Evolutionary conservation across 1,284 basidiomycete species (phyloP).

Genomic region (Phellopilus nigrolimitatus): DNA sequence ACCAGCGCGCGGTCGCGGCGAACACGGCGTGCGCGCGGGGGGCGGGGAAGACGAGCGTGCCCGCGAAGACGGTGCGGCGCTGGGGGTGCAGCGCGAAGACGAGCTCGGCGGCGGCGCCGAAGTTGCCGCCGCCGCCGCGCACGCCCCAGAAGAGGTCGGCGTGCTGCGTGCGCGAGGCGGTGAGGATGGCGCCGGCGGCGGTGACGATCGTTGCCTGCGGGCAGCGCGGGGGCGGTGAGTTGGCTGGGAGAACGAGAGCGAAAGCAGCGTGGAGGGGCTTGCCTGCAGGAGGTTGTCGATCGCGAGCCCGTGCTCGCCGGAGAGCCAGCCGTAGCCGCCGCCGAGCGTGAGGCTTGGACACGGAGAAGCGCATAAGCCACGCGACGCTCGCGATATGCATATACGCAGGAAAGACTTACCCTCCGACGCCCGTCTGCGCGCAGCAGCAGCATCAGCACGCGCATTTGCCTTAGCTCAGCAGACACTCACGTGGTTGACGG

Average conservation of each 20-base stretch:
- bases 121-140: constrained; percentile 42
- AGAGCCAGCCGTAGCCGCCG: constrained; percentile 37
- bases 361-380: constrained; percentile 24
- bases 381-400: background rate
- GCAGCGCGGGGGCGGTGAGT: background rate
- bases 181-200: constrained; percentile 32
- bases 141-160: constrained; percentile 37
- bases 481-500: constrained; percentile 26
- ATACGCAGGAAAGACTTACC: constrained; percentile 12
- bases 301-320: constrained; percentile 33
- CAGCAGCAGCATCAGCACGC: background rate
- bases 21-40: constrained; percentile 23
- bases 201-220: constrained; percentile 33
- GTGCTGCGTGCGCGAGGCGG: constrained; percentile 28
- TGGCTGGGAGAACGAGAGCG: background rate
- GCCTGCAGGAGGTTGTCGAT: constrained; percentile 35
- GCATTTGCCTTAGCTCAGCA: background rate
- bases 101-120: constrained; percentile 44
- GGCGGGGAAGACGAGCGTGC: constrained; percentile 24
- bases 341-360: constrained; percentile 32
- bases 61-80: constrained; percentile 27
- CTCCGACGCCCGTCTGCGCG: constrained; percentile 28
- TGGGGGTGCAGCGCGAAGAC: constrained; percentile 32
- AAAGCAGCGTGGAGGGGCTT: background rate
- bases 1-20: constrained; percentile 17